Conservation (phyloP, 768 basidiomycete species). For the Mycena sanguinolenta region DNA sequence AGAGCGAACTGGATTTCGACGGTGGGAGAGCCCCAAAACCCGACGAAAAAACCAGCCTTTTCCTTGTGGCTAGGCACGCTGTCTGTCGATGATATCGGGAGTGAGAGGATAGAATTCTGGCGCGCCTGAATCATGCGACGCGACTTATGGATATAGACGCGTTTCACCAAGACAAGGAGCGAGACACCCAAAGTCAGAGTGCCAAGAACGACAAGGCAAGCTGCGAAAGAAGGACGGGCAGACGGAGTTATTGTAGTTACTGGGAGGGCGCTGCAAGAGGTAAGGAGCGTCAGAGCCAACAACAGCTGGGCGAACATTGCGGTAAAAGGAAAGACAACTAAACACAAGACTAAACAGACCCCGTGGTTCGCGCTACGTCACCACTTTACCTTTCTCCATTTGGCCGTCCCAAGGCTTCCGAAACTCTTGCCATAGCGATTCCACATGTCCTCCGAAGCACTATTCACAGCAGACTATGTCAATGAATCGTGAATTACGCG, state of each 20-base stretch:
- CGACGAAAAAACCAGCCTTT: conserved; percentile 56
- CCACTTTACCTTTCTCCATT: no score
- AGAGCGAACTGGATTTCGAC: conserved; percentile 51
- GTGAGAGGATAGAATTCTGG: conserved; percentile 28
- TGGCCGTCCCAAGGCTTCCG: neutral
- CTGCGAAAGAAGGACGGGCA: conserved; percentile 34
- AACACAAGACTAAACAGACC: no score
- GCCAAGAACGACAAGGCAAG: conserved; percentile 45
- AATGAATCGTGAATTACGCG: conserved; percentile 69
- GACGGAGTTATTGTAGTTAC: conserved; percentile 27
- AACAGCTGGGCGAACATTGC: conserved; percentile 2
- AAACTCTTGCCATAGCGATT: neutral
- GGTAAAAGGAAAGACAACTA: no score
- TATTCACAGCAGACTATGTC: conserved; percentile 71
- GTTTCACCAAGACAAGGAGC: conserved; percentile 45
- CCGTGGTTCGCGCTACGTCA: conserved; percentile 21
- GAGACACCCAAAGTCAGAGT: conserved; percentile 41
- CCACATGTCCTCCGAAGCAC: conserved; percentile 38
- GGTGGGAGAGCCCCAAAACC: conserved; percentile 60
- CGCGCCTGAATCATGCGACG: conserved; percentile 37
- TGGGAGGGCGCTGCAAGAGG: conserved; percentile 18
- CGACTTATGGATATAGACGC: conserved; percentile 43
- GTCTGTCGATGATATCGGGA: conserved; percentile 20
- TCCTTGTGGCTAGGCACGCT: conserved; percentile 34
- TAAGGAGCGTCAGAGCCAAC: conserved; percentile 24